A percentile compares a stretch with the other conserved stretches of the same genome.
phyloP scores from a whole-genome alignment of 78 protist species.

The Anaeramoeba ignava region DNA sequence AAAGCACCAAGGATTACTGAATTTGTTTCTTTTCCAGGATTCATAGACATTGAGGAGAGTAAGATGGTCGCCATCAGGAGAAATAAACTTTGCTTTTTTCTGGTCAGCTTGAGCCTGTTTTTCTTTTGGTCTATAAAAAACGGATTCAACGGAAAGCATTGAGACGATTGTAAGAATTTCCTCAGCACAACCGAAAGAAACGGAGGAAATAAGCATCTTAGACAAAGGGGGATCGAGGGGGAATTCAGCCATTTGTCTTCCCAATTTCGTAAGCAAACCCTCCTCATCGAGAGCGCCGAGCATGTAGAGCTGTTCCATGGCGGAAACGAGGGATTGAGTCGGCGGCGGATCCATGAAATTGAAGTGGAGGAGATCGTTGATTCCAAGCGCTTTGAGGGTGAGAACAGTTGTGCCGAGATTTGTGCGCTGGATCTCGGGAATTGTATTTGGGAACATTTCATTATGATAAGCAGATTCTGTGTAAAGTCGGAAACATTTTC shows the following conservation, averaged over 20 bases:
- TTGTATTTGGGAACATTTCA: slow-evolving; percentile 63
- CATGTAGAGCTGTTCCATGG: slow-evolving; percentile 73
- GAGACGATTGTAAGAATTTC: slow-evolving; percentile 76
- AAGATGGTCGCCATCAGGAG: slow-evolving; percentile 81
- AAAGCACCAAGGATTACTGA: slow-evolving; percentile 72
- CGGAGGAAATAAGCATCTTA: slow-evolving; percentile 63
- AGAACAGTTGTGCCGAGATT: slow-evolving; percentile 87
- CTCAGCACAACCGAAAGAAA: slow-evolving; percentile 35
- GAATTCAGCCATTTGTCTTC: slow-evolving; percentile 91
- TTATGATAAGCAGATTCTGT: slow-evolving; percentile 9
- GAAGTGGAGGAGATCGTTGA: slow-evolving; percentile 86
- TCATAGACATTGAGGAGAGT: slow-evolving; percentile 65
- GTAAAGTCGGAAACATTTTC: slow-evolving; percentile 29
- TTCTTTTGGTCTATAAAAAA: slow-evolving; percentile 82
- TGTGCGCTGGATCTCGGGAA: slow-evolving; percentile 96
- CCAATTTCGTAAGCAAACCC: slow-evolving; percentile 88
- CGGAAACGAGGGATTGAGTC: slow-evolving; percentile 85
- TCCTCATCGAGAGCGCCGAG: slow-evolving; percentile 80
- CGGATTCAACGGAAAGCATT: slow-evolving; percentile 77
- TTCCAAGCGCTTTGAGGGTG: slow-evolving; percentile 70
- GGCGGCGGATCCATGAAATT: slow-evolving; percentile 98
- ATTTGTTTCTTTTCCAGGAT: slow-evolving; percentile 68
- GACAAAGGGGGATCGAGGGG: slow-evolving; percentile 87
- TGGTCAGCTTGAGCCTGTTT: slow-evolving; percentile 68
- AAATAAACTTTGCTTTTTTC: slow-evolving; percentile 63